Evolutionary conservation across 208 protist species (phyloP).

Genomic region (Zelonia costaricensis): DNA sequence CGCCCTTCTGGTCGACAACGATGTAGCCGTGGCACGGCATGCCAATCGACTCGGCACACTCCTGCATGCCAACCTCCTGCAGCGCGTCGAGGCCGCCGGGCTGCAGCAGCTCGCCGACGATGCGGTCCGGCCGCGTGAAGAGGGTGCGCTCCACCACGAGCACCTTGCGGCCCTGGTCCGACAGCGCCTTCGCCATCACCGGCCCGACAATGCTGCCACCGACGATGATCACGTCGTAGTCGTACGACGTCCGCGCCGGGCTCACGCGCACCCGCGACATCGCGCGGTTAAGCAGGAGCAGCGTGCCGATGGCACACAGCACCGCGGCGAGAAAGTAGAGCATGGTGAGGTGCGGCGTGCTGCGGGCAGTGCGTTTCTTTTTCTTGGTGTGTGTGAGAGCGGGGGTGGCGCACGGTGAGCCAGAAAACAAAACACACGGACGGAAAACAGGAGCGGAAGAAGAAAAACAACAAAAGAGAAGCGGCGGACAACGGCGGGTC

Average conservation of each 20-base stretch:
- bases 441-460: not conserved
- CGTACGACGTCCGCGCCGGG: conserved; percentile 59
- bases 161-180: conserved; percentile 83
- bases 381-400: not conserved
- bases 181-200: conserved; percentile 88
- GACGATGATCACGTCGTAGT: conserved; percentile 93
- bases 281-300: conserved; percentile 60
- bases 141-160: conserved; percentile 90
- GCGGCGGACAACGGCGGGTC: no score
- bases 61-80: conserved; percentile 84
- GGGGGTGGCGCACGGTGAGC: not conserved
- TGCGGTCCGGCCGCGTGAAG: conserved; percentile 92
- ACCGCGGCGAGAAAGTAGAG: conserved; percentile 43
- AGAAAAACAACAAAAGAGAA: no score
- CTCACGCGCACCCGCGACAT: conserved; percentile 44
- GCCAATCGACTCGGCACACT: conserved; percentile 85
- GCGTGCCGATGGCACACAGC: conserved; percentile 35
- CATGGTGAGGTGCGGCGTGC: conserved; percentile 11
- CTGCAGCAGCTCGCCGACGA: conserved; percentile 96
- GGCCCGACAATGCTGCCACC: conserved; percentile 91
- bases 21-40: conserved; percentile 88
- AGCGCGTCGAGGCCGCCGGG: conserved; percentile 91
- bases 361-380: not conserved
- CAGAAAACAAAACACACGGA: not conserved
- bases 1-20: conserved; percentile 70